Conservation (phyloP, 2,329 filamentous ascomycete species). For the Pezizomycotina sp. region DNA sequence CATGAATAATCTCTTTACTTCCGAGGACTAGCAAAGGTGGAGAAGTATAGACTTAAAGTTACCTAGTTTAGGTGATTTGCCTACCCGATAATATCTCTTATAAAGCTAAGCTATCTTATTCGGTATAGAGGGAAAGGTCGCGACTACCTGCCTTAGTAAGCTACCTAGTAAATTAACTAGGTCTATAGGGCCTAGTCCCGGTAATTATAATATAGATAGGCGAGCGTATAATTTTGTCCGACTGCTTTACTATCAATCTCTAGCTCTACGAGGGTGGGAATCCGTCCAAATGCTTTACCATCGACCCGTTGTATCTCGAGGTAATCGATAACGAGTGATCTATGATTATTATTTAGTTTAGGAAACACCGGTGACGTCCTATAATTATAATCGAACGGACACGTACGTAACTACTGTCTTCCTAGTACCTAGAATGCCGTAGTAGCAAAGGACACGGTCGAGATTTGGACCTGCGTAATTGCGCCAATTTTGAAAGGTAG, state of each 20-base stretch:
- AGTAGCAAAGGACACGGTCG: conserved; percentile 6
- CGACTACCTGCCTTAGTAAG: conserved; percentile 2
- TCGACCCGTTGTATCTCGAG: neutral
- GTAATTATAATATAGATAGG: conserved; percentile 7
- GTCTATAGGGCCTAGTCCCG: conserved; percentile 3
- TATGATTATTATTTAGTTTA: too few species aligned
- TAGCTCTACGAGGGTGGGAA: too few species aligned
- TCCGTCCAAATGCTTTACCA: too few species aligned
- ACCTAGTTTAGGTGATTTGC: conserved; percentile 3
- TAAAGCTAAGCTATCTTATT: conserved; percentile 2
- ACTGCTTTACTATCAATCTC: too few species aligned
- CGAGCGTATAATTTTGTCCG: conserved; percentile 2
- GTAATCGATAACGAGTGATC: conserved; percentile 8
- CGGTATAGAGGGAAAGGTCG: conserved; percentile 1
- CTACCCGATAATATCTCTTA: neutral
- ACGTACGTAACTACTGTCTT: conserved; percentile 8
- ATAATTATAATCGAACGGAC: too few species aligned
- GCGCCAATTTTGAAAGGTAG: conserved; percentile 5
- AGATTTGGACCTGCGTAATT: neutral
- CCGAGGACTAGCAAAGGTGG: conserved; percentile 1
- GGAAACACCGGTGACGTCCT: too few species aligned
- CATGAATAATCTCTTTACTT: conserved; percentile 3
- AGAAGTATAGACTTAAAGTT: conserved; percentile 3
- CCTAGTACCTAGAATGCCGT: conserved; percentile 6
- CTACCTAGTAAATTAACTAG: conserved; percentile 4